Percentiles rank a stretch among this genome's conserved stretches.
Evolutionary conservation across 2,329 filamentous ascomycete genomes (phyloP).

Genomic region (Thielaviopsis populi): DNA sequence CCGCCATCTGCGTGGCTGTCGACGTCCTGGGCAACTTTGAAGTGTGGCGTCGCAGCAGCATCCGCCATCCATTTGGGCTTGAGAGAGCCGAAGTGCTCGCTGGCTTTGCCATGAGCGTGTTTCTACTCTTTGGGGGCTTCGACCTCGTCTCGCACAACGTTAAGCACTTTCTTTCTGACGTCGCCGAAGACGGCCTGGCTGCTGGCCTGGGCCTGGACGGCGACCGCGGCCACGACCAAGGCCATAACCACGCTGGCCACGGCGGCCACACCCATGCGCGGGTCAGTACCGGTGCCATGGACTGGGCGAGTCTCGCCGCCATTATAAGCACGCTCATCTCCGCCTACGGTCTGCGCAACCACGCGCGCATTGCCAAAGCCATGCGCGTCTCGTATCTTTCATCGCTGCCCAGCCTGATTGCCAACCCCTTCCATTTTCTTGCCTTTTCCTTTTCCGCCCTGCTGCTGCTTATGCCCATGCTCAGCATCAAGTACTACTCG

Average conservation of each 20-base stretch:
- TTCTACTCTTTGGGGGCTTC: constrained; percentile 92
- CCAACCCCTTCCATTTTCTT: constrained; percentile 91
- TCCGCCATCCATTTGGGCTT: constrained; percentile 85
- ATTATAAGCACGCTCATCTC: constrained; percentile 73
- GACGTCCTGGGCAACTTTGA: constrained; percentile 95
- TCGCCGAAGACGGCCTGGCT: constrained; percentile 21
- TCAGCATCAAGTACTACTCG: constrained; percentile 58
- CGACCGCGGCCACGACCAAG: background rate
- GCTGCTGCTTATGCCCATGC: constrained; percentile 65
- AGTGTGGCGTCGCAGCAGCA: constrained; percentile 84
- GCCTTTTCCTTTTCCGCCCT: constrained; percentile 75
- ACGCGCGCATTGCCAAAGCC: constrained; percentile 78
- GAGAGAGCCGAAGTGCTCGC: constrained; percentile 87
- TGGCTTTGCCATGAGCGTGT: constrained; percentile 89
- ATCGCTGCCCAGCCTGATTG: constrained; percentile 64
- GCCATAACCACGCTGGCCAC: constrained; percentile 30
- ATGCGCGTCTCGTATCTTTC: constrained; percentile 77
- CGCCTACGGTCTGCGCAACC: constrained; percentile 76
- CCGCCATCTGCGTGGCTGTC: constrained; percentile 77
- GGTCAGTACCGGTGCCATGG: constrained; percentile 60
- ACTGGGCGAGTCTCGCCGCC: constrained; percentile 66
- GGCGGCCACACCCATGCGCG: constrained; percentile 53
- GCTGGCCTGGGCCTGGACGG: constrained; percentile 12
- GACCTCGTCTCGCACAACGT: constrained; percentile 88
- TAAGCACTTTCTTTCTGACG: constrained; percentile 52